Percentiles rank a stretch among this genome's conserved stretches.
These are phyloP conservation scores for Stentor coeruleus DNA, from an alignment of 73 alveolate species.

Conservation along the genomic window DNA sequence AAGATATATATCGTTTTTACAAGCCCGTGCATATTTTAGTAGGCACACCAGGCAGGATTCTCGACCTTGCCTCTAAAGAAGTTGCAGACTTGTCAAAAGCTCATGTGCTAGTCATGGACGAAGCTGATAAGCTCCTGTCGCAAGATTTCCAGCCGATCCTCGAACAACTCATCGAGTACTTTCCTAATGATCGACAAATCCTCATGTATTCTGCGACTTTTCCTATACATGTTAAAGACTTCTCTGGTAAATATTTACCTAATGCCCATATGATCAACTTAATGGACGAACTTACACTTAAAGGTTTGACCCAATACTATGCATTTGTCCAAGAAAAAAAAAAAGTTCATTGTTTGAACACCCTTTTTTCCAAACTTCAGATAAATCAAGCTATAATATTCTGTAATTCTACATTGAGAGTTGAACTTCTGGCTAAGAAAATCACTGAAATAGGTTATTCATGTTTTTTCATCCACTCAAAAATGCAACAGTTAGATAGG, in stretches of 20 bases:
- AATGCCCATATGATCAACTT: conserved; percentile 83
- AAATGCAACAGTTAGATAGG: conserved; percentile 77
- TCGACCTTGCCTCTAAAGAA: conserved; percentile 45
- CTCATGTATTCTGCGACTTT: conserved; percentile 98
- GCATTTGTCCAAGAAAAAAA: conserved; percentile 92
- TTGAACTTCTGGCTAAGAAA: conserved; percentile 89
- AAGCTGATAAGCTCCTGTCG: conserved; percentile 96
- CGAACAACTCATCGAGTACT: conserved; percentile 70
- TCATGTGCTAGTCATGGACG: no score
- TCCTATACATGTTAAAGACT: conserved; percentile 87
- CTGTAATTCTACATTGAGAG: conserved; percentile 91
- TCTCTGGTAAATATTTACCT: conserved; percentile 80
- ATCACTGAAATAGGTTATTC: conserved; percentile 87
- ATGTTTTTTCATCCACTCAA: conserved; percentile 77
- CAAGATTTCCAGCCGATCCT: conserved; percentile 83
- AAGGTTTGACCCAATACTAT: conserved; percentile 96
- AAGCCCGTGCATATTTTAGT: conserved; percentile 71
- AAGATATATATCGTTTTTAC: no score
- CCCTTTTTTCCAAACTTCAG: conserved; percentile 73
- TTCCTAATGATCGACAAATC: conserved; percentile 81
- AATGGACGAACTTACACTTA: conserved; percentile 95
- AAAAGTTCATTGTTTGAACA: conserved; percentile 75
- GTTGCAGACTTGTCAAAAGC: no score
- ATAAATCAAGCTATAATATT: conserved; percentile 88
- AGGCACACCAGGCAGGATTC: conserved; percentile 88